phyloP scores from a whole-genome alignment of 1,284 basidiomycete species.

The Xerocomus minutiporus region DNA sequence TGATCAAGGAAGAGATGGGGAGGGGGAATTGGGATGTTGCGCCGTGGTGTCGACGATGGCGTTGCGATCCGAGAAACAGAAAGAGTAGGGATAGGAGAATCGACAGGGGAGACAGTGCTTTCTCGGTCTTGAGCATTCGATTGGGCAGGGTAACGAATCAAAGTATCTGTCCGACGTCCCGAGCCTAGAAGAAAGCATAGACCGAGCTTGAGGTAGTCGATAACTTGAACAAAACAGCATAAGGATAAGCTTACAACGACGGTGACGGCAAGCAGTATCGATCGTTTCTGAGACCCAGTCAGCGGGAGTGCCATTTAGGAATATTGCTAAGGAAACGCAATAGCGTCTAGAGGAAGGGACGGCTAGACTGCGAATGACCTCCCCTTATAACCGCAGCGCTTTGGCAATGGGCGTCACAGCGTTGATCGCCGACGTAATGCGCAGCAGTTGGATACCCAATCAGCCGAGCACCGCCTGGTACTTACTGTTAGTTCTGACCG shows the following conservation, averaged over 20 bases:
- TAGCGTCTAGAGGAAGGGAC: background rate
- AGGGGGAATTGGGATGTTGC: constrained; percentile 3
- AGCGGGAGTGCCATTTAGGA: constrained; percentile 23
- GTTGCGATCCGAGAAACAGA: background rate
- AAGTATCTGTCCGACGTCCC: background rate
- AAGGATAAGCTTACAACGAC: constrained; percentile 20
- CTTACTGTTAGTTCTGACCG: background rate
- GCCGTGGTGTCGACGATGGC: background rate
- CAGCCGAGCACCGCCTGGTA: background rate
- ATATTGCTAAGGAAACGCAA: background rate
- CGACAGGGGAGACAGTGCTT: background rate
- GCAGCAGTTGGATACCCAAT: background rate
- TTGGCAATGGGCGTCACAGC: no score
- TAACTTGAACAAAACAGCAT: background rate
- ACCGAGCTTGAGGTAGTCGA: constrained; percentile 10
- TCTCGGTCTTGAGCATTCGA: constrained; percentile 1
- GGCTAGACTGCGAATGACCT: background rate
- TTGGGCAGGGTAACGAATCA: constrained; percentile 2
- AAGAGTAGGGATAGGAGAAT: background rate
- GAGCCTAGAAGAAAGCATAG: constrained; percentile 25
- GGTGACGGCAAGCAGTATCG: constrained; percentile 26
- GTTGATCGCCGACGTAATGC: background rate
- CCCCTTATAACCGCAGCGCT: background rate
- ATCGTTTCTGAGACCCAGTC: constrained; percentile 30
- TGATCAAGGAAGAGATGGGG: constrained; percentile 7